These are phyloP conservation scores for Prunus fruticosa DNA, from an alignment of 306 rosid species.

Conservation along the genomic window DNA sequence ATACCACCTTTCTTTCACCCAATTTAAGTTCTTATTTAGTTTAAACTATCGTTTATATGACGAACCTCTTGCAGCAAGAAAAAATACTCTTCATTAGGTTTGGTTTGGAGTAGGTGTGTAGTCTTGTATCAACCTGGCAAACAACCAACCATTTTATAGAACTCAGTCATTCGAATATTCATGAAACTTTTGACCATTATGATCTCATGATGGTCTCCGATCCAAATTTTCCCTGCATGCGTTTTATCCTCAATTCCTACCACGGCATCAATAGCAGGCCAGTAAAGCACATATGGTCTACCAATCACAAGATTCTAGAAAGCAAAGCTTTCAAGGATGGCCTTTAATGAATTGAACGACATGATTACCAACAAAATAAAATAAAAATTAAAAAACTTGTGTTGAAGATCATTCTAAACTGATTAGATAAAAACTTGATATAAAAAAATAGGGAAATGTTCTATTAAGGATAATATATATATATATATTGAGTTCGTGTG, in stretches of 20 bases:
- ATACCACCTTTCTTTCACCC: too few species aligned
- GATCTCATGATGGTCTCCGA: background rate
- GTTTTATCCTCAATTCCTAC: background rate
- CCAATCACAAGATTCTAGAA: background rate
- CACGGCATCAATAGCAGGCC: background rate
- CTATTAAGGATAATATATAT: too few species aligned
- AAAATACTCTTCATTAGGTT: too few species aligned
- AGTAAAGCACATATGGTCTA: background rate
- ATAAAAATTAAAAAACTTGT: too few species aligned
- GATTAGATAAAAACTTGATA: background rate
- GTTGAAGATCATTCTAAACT: background rate
- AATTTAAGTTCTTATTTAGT: too few species aligned
- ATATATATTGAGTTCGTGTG: too few species aligned
- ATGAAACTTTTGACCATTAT: background rate
- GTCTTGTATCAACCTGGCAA: too few species aligned
- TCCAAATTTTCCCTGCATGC: background rate
- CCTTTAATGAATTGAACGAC: background rate
- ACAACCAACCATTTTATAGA: too few species aligned
- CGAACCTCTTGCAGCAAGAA: too few species aligned
- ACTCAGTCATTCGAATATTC: background rate
- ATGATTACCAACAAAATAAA: background rate
- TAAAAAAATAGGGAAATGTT: too few species aligned
- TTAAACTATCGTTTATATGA: too few species aligned
- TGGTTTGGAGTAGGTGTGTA: too few species aligned
- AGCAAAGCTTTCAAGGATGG: background rate